Percentiles rank a stretch among this genome's conserved stretches.
These are phyloP conservation scores for Luvunga scandens DNA, from an alignment of 345 rosid genomes.

Conservation along the genomic window DNA sequence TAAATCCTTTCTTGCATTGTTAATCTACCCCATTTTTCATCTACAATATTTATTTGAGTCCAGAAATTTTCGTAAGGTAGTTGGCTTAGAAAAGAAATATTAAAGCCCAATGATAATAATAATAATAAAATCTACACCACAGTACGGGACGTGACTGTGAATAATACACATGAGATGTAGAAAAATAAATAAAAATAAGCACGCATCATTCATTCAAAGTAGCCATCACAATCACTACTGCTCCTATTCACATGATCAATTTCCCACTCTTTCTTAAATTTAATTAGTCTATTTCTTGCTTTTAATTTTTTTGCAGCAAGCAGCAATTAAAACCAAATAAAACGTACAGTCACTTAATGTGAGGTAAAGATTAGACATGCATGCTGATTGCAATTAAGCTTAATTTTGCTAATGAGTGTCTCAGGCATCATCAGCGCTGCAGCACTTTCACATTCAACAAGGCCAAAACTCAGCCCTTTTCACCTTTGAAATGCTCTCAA, in stretches of 20 bases:
- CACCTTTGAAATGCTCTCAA: conserved; percentile 82
- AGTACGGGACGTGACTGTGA: no score
- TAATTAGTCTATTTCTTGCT: background rate
- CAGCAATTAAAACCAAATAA: background rate
- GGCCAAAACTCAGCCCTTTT: conserved; percentile 86
- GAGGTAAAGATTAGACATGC: background rate
- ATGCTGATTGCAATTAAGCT: background rate
- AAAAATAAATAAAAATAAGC: no score
- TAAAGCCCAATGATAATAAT: background rate
- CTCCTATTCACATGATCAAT: background rate
- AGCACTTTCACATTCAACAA: conserved; percentile 2
- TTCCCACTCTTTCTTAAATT: background rate
- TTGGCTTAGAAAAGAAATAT: background rate
- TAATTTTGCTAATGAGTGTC: background rate
- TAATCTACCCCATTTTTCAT: no score
- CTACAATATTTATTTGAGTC: no score
- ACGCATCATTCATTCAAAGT: background rate
- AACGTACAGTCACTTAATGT: background rate
- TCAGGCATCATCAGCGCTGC: background rate
- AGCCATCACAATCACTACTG: background rate
- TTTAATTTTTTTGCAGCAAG: conserved; percentile 3
- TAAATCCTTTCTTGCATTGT: no score
- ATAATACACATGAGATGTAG: background rate
- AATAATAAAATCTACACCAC: background rate
- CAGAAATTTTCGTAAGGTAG: background rate